Evolutionary conservation across 768 basidiomycete genomes (phyloP), one percentile per base, ranked within the genome.

Genomic region (Lactarius deliciosus): DNA sequence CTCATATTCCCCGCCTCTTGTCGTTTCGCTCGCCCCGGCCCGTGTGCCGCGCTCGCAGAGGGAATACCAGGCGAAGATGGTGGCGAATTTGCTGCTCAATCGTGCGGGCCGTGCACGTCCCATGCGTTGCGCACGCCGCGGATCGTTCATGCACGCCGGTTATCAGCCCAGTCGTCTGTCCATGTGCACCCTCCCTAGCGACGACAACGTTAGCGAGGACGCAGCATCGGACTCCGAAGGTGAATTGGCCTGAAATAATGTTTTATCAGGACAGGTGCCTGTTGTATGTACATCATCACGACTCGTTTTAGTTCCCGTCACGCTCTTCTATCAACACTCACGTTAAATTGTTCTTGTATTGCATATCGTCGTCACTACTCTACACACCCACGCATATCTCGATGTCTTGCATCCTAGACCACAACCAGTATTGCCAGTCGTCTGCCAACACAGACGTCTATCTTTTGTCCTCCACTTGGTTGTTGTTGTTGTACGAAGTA

Each of bases 81-180:
- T 70, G 25, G 69, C 69, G 5, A 69, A 60, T 61, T 38, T 70
- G 64, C 40, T 70, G 18, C 69, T 70, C 64, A 65, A 36, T 30
- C 69, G 69, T 43, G 60, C 41, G 2, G 57, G 60, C 18, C 68
- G 68, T 7, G 64, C 64, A 11, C 69, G 68, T 8, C 67, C 67
- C 43, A 68, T 70, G 67, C 69, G 69, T 3, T 66, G 68, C 61
- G 50, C 58, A 16, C 63, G 61, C 1, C 66, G 66, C 5, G 57
- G 45, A 20, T 62, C 61, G 20, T 54, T 63, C 38, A 16, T 66
- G 18, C 61, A 61, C 15, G 57, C 61, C 1, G 68, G 68, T 7
- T 70, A 70, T 18, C 68, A 69, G 20, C 67, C 68, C 25, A 70
- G 69, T 61, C 13, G 67, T 32, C 61, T 70, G 11, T 70, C 67